These are phyloP conservation scores for Schizochytrium sp. DNA, from an alignment of 108 stramenopile species.

Conservation along the genomic window DNA sequence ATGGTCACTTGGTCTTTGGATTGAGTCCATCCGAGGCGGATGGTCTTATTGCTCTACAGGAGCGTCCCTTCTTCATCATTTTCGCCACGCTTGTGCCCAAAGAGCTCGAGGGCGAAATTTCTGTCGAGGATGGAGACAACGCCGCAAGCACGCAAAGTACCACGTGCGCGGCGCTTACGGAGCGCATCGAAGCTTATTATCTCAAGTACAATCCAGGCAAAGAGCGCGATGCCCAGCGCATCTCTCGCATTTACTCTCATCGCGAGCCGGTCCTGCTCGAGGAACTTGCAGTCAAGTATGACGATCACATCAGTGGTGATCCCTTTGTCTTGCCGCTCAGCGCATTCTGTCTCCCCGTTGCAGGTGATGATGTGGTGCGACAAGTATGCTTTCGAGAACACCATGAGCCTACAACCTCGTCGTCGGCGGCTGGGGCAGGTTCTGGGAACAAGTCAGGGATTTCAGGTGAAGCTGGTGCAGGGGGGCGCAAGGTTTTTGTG, in stretches of 20 bases:
- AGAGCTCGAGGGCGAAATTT: background rate
- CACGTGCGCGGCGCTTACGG: background rate
- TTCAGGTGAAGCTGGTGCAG: too few species aligned
- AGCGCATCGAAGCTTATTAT: constrained; percentile 2
- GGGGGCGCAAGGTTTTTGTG: background rate
- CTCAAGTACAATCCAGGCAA: background rate
- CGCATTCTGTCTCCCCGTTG: background rate
- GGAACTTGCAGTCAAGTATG: background rate
- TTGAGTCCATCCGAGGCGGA: background rate
- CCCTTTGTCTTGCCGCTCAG: background rate
- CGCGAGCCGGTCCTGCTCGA: background rate
- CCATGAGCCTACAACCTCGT: too few species aligned
- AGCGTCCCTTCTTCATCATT: background rate
- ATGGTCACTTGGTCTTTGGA: background rate
- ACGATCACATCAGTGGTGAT: background rate
- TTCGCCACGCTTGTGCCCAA: constrained; percentile 2
- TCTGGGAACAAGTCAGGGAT: too few species aligned
- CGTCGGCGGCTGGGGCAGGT: too few species aligned
- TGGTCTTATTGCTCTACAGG: background rate
- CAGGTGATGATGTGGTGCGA: background rate
- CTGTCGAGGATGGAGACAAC: background rate
- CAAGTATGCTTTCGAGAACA: background rate
- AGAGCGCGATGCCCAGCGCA: background rate
- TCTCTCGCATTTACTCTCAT: background rate
- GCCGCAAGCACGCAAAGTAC: background rate